phyloP scores from a whole-genome alignment of 2,329 filamentous ascomycete species.

The Triangularia verruculosa region DNA sequence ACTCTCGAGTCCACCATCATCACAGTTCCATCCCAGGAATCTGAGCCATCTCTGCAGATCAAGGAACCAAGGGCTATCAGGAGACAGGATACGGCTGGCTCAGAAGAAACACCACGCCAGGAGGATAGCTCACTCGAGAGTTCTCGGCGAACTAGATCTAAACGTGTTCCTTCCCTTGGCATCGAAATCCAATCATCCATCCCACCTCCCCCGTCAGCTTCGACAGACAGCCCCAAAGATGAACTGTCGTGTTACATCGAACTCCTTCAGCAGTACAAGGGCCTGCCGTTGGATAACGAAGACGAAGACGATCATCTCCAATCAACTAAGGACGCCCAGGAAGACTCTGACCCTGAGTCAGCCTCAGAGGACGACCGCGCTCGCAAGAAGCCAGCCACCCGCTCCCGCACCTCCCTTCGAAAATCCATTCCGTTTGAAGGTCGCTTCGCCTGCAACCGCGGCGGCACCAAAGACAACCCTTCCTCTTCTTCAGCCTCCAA shows the following conservation, averaged over 20 bases:
- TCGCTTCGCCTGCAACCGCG: constrained; percentile 53
- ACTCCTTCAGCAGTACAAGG: constrained; percentile 56
- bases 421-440: constrained; percentile 41
- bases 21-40: constrained; percentile 16
- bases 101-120: constrained; percentile 32
- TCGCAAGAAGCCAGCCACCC: constrained; percentile 28
- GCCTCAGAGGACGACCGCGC: constrained; percentile 31
- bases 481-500: constrained; percentile 44
- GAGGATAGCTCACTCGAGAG: constrained; percentile 17
- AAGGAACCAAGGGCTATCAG: constrained; percentile 42
- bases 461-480: constrained; percentile 43
- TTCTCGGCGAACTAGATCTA: background rate
- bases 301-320: constrained; percentile 37
- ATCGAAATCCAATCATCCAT: background rate
- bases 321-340: constrained; percentile 22
- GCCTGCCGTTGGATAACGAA: constrained; percentile 55
- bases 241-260: constrained; percentile 63
- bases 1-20: background rate
- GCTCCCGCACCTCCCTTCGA: constrained; percentile 21
- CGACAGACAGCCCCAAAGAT: constrained; percentile 39
- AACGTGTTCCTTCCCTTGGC: background rate
- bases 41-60: constrained; percentile 44
- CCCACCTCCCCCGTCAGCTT: background rate
- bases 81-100: constrained; percentile 39
- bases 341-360: constrained; percentile 24